These are phyloP conservation scores for Sapria himalayana DNA, from an alignment of 345 rosid species.

Conservation along the genomic window DNA sequence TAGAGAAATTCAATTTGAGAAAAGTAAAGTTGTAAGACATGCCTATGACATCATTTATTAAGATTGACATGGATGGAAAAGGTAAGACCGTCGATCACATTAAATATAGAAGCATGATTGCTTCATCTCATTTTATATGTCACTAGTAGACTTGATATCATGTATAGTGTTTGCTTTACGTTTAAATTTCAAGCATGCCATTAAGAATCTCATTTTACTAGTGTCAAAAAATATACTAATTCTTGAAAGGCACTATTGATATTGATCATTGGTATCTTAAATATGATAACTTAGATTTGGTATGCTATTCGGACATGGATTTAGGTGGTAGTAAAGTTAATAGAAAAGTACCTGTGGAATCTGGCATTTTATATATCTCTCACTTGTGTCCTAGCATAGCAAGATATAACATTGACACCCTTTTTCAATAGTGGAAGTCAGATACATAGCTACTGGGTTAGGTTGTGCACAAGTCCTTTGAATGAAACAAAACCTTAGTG, in stretches of 20 bases:
- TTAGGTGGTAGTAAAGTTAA: too few relatives aligned
- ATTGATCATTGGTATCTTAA: background rate
- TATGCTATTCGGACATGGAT: too few relatives aligned
- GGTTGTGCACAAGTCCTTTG: background rate
- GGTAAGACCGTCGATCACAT: background rate
- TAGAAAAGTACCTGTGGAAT: background rate
- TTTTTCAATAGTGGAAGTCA: background rate
- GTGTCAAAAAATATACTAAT: background rate
- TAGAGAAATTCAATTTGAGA: background rate
- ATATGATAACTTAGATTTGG: background rate
- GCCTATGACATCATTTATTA: background rate
- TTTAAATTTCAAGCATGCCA: background rate
- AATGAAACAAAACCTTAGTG: background rate
- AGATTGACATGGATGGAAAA: background rate
- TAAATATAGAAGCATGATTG: background rate
- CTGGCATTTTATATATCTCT: background rate
- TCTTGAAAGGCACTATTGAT: background rate
- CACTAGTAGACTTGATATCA: background rate
- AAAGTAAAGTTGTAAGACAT: background rate
- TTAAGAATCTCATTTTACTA: background rate
- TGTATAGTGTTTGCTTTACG: background rate
- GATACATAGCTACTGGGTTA: background rate
- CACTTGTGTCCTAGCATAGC: too few relatives aligned
- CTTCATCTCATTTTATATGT: background rate
- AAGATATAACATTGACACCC: too few relatives aligned